Base-by-base conservation (phyloP, 2,329 filamentous ascomycete genomes). In the Aspergillus sergii region DNA sequence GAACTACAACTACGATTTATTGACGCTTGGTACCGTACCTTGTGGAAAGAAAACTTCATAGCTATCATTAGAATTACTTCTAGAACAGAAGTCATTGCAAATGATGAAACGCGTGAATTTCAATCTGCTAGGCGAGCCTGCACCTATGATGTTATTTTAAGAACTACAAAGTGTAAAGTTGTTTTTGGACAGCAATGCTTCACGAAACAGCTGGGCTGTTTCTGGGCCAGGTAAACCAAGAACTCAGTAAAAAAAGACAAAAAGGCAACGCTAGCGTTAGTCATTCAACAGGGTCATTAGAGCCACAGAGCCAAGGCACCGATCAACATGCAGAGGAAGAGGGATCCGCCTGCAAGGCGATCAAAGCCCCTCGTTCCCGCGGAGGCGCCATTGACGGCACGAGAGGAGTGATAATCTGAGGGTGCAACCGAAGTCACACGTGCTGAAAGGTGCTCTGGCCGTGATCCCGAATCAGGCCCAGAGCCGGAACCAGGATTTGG, bases 301-400 rank as follows among this genome's bases (percentile, higher is more conserved):
- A 65, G 46, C 62, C 59, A 66, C 41, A 62, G 26, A 12, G 62
- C 59, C 34, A 66, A 51, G 16, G 55, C 54, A 26, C 62, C 59
- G 11, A 61, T 46, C 32, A 41, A 39, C 41, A 58, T n/a, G 43
- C 62, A 64, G 16, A 66, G 14, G 5, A 59, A 43, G 26, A 62
- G 10, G 11, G 60, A 59, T 19, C 56, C 36, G 21, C 58, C 41
- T 19, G 41, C 51, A 11, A 56, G n/a, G 1, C 62, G 46, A 34
- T 43, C 56, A 55, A 32, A 39, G 12, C 23, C 16, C 11, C 32
- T 23, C 26, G 32, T 28, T 30, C 46, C 34, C 41, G 32, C 45
- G 26, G 36, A 28, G 23, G 58, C 41, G 12, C 60, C 46, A 50
- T 62, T 55, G 2, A 58, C 60, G 11, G 32, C 51, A 50, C 61